These are phyloP conservation scores for Talaromyces funiculosus DNA, from an alignment of 2,329 filamentous ascomycete species.

Conservation along the genomic window DNA sequence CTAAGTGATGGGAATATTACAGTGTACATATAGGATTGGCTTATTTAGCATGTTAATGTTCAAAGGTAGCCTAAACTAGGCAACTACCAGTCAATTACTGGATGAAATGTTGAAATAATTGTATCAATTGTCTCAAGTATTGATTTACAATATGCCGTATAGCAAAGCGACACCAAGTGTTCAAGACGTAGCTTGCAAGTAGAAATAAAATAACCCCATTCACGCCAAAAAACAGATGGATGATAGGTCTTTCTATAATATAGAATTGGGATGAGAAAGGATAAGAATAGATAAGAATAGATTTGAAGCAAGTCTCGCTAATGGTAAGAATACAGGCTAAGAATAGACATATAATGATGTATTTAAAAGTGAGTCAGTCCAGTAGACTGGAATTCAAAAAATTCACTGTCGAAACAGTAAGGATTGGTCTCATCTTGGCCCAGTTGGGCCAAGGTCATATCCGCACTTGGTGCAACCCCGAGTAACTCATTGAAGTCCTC, in stretches of 20 bases:
- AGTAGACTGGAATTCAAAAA: background rate
- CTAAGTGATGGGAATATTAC: background rate
- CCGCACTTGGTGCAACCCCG: constrained; percentile 6
- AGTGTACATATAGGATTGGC: background rate
- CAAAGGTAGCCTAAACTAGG: no score
- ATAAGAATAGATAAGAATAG: background rate
- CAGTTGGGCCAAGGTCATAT: constrained; percentile 12
- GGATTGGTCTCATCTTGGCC: constrained; percentile 10
- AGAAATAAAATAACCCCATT: background rate
- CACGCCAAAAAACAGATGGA: background rate
- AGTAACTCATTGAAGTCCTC: constrained; percentile 7
- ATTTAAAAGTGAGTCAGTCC: background rate
- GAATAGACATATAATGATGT: constrained; percentile 2
- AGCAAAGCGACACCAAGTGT: background rate
- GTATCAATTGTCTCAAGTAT: background rate
- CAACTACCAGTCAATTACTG: background rate
- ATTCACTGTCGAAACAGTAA: constrained; percentile 14
- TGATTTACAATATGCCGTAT: background rate
- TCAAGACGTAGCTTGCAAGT: background rate
- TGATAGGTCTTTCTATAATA: background rate
- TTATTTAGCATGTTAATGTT: background rate
- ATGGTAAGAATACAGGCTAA: constrained; percentile 10
- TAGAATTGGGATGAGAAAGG: no score
- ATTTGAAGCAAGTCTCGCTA: background rate
- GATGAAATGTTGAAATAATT: no score